Conservation (phyloP, 768 basidiomycete genomes). For the Solioccasus polychromus region DNA sequence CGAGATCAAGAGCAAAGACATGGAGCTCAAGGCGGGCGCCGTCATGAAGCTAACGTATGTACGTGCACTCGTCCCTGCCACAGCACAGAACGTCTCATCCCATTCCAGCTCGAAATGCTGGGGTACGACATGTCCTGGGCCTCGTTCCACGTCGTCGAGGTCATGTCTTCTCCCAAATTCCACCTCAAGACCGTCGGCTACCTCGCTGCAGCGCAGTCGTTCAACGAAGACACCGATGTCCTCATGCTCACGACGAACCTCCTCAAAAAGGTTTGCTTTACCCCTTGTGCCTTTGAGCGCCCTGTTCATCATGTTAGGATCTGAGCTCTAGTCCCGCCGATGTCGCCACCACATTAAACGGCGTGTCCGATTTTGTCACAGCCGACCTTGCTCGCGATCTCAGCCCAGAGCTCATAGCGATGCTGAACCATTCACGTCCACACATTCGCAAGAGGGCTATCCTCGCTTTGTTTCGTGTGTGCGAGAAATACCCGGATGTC, state of each 20-base stretch:
- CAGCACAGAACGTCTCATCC: constrained; percentile 6
- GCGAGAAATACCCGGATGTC: constrained; percentile 81
- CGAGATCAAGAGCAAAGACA: constrained; percentile 91
- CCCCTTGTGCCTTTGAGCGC: constrained; percentile 1
- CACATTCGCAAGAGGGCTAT: constrained; percentile 90
- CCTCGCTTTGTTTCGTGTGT: constrained; percentile 75
- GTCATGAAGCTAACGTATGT: constrained; percentile 97
- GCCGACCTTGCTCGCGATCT: constrained; percentile 91
- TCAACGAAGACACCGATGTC: constrained; percentile 92
- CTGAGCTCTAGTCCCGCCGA: constrained; percentile 74
- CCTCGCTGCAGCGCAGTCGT: constrained; percentile 88
- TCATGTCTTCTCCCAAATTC: constrained; percentile 90
- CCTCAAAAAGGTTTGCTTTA: constrained; percentile 75
- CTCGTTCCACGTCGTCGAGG: constrained; percentile 95
- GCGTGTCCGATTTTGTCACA: constrained; percentile 81
- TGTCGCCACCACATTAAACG: constrained; percentile 72
- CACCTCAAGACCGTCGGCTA: constrained; percentile 97
- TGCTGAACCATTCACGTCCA: constrained; percentile 87
- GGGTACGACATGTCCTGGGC: constrained; percentile 95
- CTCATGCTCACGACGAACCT: constrained; percentile 96
- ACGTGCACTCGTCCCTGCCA: constrained; percentile 35
- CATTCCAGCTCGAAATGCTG: constrained; percentile 87
- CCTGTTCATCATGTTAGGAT: constrained; percentile 50
- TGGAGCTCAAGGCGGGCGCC: constrained; percentile 95
- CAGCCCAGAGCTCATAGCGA: constrained; percentile 75